Base-by-base conservation (phyloP, 345 rosid genomes). In the Bruguiera parviflora region DNA sequence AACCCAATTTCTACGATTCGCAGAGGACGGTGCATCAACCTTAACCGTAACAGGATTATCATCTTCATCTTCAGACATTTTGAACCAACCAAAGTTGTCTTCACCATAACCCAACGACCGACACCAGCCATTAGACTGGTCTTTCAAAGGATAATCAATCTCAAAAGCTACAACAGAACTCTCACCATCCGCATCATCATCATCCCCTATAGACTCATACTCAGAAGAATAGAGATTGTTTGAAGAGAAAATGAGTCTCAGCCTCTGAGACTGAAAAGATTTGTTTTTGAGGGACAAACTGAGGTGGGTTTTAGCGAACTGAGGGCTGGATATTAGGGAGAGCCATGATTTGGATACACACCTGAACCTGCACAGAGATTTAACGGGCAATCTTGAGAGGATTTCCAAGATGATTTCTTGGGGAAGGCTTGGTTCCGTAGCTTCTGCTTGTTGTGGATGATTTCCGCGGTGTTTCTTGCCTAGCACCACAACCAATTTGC, bases 291-390 rank as follows among this genome's bases (percentile, higher is more conserved):
- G 53, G 43, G 77, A 37, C 37, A 21, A 28, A 33, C 68, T 59
- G n/a, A 79, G 71, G 53, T 82, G 85, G 31, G 37, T 53, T 64
- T 79, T 82, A 2, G 81, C 80, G 70, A 84, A 79, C 15, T 51
- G 49, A 21, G 61, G n/a, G 35, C 31, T 35, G 11, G 49, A 53
- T 33, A 55, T 16, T 6, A 6, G 4, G 25, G 37, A 67, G 18
- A 24, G 52, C 63, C 70, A 67, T 18, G 63, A 37, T 39, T 56
- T 67, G 16, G 53, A 35, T 6, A 67, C 53, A 43, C 70, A 56
- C 52, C 62, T 56, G 63, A 67, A 67, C 37, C 53, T 37, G 33
- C 33, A 37, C 5, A 55, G 70, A 39, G 70, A 55, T 28, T 67
- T 67, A 6, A 67, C 52, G 3, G 70, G 63, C 39, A 37, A n/a